Conservation (phyloP, 345 rosid genomes). For the Salix suchowensis region DNA sequence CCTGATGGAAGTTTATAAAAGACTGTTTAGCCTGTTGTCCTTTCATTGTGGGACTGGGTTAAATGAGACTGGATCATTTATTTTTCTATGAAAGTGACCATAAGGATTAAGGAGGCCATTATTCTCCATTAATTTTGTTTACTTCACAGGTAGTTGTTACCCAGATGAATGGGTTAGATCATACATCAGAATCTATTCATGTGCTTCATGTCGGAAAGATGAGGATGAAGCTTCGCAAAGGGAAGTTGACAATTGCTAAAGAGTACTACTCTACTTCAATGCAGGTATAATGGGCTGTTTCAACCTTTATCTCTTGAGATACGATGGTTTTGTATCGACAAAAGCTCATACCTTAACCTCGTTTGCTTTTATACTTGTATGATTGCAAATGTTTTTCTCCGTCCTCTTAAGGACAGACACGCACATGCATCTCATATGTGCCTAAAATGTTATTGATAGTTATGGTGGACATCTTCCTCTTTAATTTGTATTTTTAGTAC, state of each 20-base stretch:
- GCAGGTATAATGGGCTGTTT: constrained; percentile 52
- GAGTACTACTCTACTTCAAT: constrained; percentile 81
- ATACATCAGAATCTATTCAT: constrained; percentile 74
- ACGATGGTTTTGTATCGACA: not conserved
- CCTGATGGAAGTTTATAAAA: not conserved
- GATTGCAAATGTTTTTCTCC: not conserved
- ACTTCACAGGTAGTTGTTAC: constrained; percentile 64
- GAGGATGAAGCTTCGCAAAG: constrained; percentile 91
- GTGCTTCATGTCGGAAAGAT: constrained; percentile 84
- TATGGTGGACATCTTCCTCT: not conserved
- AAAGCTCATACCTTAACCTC: not conserved
- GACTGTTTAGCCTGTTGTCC: not conserved
- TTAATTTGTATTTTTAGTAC: not conserved
- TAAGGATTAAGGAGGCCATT: not conserved
- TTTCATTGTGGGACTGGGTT: not conserved
- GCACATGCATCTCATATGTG: not conserved
- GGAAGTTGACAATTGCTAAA: constrained; percentile 63
- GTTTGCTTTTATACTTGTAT: not conserved
- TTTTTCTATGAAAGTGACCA: not conserved
- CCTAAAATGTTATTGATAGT: not conserved
- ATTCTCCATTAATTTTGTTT: not conserved
- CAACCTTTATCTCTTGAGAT: not conserved
- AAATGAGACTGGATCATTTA: not conserved
- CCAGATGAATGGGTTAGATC: constrained; percentile 67
- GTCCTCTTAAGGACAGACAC: not conserved